Conservation (phyloP, 371 early-diverging fungal genomes). For the Mucor circinelloides region DNA sequence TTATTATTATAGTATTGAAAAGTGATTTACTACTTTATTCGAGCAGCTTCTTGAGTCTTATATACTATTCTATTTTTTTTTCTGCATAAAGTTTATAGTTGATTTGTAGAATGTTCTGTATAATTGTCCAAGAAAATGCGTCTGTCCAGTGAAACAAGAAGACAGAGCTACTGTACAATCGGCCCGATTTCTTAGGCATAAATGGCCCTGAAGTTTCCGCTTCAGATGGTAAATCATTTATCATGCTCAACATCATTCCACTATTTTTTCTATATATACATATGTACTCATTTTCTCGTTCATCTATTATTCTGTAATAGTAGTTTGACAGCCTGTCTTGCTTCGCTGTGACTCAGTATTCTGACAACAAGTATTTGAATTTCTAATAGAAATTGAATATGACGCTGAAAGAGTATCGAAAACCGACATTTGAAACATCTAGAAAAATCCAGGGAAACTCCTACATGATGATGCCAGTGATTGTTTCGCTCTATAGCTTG, state of each 20-base stretch:
- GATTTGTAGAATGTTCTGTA: background rate
- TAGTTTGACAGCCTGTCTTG: too few species aligned
- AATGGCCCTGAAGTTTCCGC: background rate
- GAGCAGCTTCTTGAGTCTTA: background rate
- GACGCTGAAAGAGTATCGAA: too few species aligned
- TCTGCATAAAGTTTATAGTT: background rate
- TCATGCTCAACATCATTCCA: background rate
- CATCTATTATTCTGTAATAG: background rate
- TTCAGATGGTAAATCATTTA: background rate
- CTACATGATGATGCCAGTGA: too few species aligned
- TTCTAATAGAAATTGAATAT: too few species aligned
- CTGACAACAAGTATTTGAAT: too few species aligned
- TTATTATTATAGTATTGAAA: background rate
- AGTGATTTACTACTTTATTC: background rate
- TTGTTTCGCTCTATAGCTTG: too few species aligned
- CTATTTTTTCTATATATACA: background rate
- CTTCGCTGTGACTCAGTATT: too few species aligned
- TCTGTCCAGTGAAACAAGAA: background rate
- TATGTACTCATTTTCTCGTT: too few species aligned
- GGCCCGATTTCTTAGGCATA: background rate
- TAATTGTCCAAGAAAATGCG: background rate
- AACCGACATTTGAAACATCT: too few species aligned
- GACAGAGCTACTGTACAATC: background rate
- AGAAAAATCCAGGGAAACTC: too few species aligned
- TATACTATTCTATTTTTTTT: background rate